Percentiles rank a stretch among this genome's conserved stretches.
Conservation (phyloP, 106 monocot species). For the Dendrobium nobile region DNA sequence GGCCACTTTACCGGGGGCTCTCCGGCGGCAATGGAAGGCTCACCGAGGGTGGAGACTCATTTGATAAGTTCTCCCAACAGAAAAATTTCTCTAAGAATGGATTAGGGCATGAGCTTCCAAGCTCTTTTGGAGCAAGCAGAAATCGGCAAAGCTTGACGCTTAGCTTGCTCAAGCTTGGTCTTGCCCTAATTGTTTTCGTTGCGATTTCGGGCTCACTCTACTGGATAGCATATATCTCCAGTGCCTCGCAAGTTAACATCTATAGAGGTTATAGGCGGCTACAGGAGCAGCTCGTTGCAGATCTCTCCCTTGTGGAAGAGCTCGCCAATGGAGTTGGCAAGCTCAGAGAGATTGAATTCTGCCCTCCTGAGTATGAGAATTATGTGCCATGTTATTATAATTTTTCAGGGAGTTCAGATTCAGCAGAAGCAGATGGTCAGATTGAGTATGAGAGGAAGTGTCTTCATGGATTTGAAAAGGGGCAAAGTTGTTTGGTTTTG, state of each 20-base stretch:
- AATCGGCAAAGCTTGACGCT: constrained; percentile 20
- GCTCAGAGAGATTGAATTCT: constrained; percentile 60
- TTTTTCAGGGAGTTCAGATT: constrained; percentile 30
- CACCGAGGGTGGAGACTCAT: constrained; percentile 15
- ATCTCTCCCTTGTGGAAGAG: constrained; percentile 52
- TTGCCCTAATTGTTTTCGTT: constrained; percentile 27
- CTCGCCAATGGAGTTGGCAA: constrained; percentile 45
- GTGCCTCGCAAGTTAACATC: constrained; percentile 22
- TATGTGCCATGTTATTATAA: constrained; percentile 84
- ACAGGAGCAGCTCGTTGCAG: constrained; percentile 64
- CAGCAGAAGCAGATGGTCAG: constrained; percentile 7
- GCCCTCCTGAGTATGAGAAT: constrained; percentile 59
- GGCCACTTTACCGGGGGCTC: constrained; percentile 58
- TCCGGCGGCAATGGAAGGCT: constrained; percentile 29
- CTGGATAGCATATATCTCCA: constrained; percentile 65
- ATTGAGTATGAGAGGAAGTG: constrained; percentile 48
- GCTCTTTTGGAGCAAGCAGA: constrained; percentile 12
- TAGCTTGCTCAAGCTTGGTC: constrained; percentile 37
- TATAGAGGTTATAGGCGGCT: constrained; percentile 48
- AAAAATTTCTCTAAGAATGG: constrained; percentile 42
- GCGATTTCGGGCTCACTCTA: constrained; percentile 56
- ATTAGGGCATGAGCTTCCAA: constrained; percentile 24
- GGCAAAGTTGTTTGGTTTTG: constrained; percentile 41
- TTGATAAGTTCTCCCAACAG: constrained; percentile 22
- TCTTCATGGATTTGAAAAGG: constrained; percentile 7